phyloP scores from a whole-genome alignment of 1,284 basidiomycete species.

The Lignosus rhinocerotis region DNA sequence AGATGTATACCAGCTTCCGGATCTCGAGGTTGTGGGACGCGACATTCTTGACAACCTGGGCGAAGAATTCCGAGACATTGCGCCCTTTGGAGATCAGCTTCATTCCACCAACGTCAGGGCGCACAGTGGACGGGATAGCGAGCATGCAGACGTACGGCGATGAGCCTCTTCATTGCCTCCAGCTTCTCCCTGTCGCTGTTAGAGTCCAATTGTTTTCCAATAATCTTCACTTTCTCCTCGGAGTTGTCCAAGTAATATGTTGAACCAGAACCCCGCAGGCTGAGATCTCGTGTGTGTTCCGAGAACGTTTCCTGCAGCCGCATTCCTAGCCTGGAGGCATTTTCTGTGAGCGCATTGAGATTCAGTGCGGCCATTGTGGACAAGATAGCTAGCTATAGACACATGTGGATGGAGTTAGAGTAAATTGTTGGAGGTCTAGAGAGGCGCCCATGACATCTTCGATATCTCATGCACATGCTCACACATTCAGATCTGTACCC shows the following conservation, averaged over 20 bases:
- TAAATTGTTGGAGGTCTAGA: too few relatives aligned
- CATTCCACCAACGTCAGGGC: background rate
- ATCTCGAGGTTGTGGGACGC: conserved; percentile 90
- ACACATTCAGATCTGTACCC: too few relatives aligned
- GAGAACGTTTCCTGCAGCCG: conserved; percentile 78
- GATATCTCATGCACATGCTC: too few relatives aligned
- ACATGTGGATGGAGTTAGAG: background rate
- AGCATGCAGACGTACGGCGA: conserved; percentile 65
- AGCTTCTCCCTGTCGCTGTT: conserved; percentile 86
- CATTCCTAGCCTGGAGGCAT: conserved; percentile 77
- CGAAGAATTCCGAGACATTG: conserved; percentile 90
- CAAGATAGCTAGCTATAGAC: background rate
- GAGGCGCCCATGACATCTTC: too few relatives aligned
- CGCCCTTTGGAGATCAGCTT: conserved; percentile 92
- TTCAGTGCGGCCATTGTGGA: conserved; percentile 53
- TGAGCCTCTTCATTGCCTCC: conserved; percentile 91
- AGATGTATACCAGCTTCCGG: conserved; percentile 97
- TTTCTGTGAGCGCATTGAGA: conserved; percentile 71
- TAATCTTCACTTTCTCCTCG: conserved; percentile 76
- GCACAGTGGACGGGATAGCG: conserved; percentile 7
- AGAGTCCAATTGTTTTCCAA: conserved; percentile 84
- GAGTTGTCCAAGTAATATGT: conserved; percentile 60
- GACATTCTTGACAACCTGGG: conserved; percentile 93
- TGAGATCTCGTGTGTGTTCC: conserved; percentile 74
- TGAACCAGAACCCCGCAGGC: conserved; percentile 55